Evolutionary conservation across 768 basidiomycete genomes (phyloP), one percentile per base, ranked within the genome.

Genomic region (Russula sp.): DNA sequence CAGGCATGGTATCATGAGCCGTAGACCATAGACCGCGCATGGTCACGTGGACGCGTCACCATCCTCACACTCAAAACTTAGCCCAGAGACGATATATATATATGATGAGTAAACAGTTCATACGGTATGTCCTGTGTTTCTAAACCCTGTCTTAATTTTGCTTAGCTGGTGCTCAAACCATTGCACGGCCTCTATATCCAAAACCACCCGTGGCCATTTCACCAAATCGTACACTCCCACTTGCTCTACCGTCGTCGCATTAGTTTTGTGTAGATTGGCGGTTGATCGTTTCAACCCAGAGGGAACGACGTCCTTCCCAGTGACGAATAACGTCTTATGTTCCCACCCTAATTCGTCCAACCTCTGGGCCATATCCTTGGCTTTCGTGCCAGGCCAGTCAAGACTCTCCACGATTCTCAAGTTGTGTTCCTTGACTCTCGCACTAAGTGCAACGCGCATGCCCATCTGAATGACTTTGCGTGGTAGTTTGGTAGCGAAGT

Each of bases 401-500:
- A 91, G 74, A 65, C 78, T 80, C 59, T 82, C 79, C 68, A 96
- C 87, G 56, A 98, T 79, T 51, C 89, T 86, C 14, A 99, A 76
- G 46, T 81, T 74, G 45, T 82, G 81, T 64, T 92, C 87, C 68
- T 81, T 81, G 70, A 96, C 77, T 73, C 93, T 93, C 46, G 84
- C 80, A 66, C 91, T 93, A 48, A 98, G 74, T 2, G 92, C 94
- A 54, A 94, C 87, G 22, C 90, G 83, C 84, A 98, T 86, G 10
- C 95, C 96, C 85, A 98, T 89, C 68, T 90, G 79, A 45, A 93
- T 81, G 66, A 97, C 89, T 75, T 98, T 98, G 65, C 91, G 82
- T n/a, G 91, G 90, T 41, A 99, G 81, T 65, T 90, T 88, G 20
- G 93, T 93, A 68, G 88, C 85, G 73, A 95, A 98, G 72, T 97